Evolutionary conservation across 768 basidiomycete genomes (phyloP).

Genomic region (Obba rivulosa): DNA sequence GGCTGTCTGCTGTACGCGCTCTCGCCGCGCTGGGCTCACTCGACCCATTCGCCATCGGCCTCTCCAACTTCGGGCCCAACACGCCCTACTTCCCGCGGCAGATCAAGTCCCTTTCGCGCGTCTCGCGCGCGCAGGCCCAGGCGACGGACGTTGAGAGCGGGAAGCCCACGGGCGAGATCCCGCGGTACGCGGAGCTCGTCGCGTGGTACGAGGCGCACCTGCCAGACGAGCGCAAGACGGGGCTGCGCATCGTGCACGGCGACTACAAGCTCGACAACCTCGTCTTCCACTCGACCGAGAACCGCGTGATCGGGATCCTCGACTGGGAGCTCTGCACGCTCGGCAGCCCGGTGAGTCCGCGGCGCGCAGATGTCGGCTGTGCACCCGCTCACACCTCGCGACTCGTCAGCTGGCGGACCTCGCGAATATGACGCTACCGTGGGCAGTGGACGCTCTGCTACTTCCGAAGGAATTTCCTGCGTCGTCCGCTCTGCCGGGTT

Average conservation of each 20-base stretch:
- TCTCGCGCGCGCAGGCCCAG: slow-evolving; percentile 75
- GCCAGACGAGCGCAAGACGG: slow-evolving; percentile 72
- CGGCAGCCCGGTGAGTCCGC: slow-evolving; percentile 69
- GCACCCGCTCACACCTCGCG: too few relatives aligned
- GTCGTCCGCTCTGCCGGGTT: slow-evolving; percentile 39
- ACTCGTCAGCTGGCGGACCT: slow-evolving; percentile 70
- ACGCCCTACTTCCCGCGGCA: slow-evolving; percentile 91
- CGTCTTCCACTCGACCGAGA: slow-evolving; percentile 89
- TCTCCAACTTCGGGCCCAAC: slow-evolving; percentile 64
- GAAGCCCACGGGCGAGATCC: slow-evolving; percentile 62
- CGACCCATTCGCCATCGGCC: slow-evolving; percentile 58
- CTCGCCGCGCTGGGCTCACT: slow-evolving; percentile 67
- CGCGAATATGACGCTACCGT: slow-evolving; percentile 84
- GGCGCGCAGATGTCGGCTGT: not conserved
- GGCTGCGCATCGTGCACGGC: slow-evolving; percentile 88
- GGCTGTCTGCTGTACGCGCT: slow-evolving; percentile 69
- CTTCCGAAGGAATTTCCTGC: slow-evolving; percentile 18
- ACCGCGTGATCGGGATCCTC: slow-evolving; percentile 88
- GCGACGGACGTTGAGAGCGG: slow-evolving; percentile 61
- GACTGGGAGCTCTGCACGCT: slow-evolving; percentile 98
- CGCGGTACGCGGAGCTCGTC: slow-evolving; percentile 65
- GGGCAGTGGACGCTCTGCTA: slow-evolving; percentile 49
- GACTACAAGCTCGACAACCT: slow-evolving; percentile 99
- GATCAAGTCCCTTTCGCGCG: slow-evolving; percentile 79
- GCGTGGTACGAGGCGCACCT: slow-evolving; percentile 71